A percentile compares a stretch with the other conserved stretches of the same genome.
These are phyloP conservation scores for Cordyceps javanica DNA, from an alignment of 2,329 filamentous ascomycete genomes.

Conservation along the genomic window DNA sequence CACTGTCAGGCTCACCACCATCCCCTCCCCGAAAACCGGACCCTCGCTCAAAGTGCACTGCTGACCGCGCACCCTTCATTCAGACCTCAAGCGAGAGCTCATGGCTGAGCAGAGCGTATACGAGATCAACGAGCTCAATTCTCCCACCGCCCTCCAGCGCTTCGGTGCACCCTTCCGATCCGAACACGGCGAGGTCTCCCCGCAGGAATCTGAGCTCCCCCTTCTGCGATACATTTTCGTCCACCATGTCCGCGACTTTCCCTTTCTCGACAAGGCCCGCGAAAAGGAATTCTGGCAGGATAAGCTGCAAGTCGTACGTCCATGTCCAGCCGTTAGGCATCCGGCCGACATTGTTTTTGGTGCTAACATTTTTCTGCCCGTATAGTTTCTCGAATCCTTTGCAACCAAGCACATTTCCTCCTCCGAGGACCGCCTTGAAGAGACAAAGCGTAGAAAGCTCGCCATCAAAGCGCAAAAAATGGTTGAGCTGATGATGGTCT, in stretches of 20 bases:
- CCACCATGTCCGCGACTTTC: slow-evolving; percentile 95
- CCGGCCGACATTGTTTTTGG: neutral
- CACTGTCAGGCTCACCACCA: slow-evolving; percentile 65
- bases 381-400: slow-evolving; percentile 90
- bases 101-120: slow-evolving; percentile 81
- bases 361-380: neutral
- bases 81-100: slow-evolving; percentile 94
- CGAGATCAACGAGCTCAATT: slow-evolving; percentile 90
- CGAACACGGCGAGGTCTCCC: slow-evolving; percentile 85
- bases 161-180: slow-evolving; percentile 96
- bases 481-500: slow-evolving; percentile 99
- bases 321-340: neutral
- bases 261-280: slow-evolving; percentile 90
- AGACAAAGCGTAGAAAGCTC: slow-evolving; percentile 90
- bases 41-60: neutral
- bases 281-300: slow-evolving; percentile 99
- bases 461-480: slow-evolving; percentile 91
- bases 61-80: slow-evolving; percentile 10
- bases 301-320: slow-evolving; percentile 82
- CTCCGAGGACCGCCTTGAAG: slow-evolving; percentile 90
- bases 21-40: neutral
- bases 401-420: slow-evolving; percentile 96
- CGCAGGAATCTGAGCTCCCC: slow-evolving; percentile 87
- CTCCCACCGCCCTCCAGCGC: slow-evolving; percentile 85
- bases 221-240: slow-evolving; percentile 96